phyloP scores from a whole-genome alignment of 306 rosid genomes.

The barrel medic (Medicago truncatula) region DNA sequence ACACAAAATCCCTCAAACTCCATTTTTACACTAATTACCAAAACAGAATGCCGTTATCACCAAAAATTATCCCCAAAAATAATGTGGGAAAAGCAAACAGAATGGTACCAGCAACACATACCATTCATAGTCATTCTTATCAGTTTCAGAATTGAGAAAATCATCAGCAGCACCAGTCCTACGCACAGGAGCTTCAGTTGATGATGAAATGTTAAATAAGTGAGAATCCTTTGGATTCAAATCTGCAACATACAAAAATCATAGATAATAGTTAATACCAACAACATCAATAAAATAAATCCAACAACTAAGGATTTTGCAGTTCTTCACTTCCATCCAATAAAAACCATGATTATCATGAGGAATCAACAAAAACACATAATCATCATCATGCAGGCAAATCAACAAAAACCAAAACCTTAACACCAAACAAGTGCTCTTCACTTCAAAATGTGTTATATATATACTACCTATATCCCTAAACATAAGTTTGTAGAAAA shows the following conservation, averaged over 20 bases:
- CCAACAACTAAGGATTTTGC: not conserved
- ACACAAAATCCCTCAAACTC: not conserved
- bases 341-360: not conserved
- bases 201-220: constrained; percentile 59
- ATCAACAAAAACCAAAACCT: constrained; percentile 4
- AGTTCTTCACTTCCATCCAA: constrained; percentile 1
- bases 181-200: constrained; percentile 58
- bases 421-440: not conserved
- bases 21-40: constrained; percentile 16
- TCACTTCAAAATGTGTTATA: not conserved
- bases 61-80: too few relatives aligned
- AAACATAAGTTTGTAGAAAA: not conserved
- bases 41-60: constrained; percentile 12
- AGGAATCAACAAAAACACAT: not conserved
- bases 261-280: not conserved
- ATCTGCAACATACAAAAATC: constrained; percentile 51
- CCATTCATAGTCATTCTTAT: constrained; percentile 97
- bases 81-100: not conserved
- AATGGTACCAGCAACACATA: constrained; percentile 40
- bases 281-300: not conserved
- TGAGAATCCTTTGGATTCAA: constrained; percentile 60
- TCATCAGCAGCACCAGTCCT: constrained; percentile 82
- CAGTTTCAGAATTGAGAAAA: constrained; percentile 79
- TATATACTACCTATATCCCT: not conserved
- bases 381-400: not conserved